Conservation (phyloP, 1,284 basidiomycete genomes). For the Mycena citricolor region DNA sequence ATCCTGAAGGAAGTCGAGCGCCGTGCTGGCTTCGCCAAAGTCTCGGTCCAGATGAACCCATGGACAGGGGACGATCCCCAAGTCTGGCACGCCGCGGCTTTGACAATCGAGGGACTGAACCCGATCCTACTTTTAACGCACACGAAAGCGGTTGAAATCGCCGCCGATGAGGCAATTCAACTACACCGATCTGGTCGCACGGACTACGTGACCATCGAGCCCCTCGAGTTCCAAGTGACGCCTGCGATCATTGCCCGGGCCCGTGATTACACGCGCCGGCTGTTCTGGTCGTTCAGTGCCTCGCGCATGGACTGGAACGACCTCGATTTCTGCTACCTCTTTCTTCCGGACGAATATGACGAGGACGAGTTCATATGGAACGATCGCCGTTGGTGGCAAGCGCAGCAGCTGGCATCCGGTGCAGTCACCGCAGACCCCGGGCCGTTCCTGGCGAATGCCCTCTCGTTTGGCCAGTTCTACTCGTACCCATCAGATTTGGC, state of each 20-base stretch:
- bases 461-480: conserved; percentile 44
- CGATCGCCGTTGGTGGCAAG: conserved; percentile 46
- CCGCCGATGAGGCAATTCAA: conserved; percentile 42
- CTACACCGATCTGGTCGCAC: conserved; percentile 45
- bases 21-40: conserved; percentile 52
- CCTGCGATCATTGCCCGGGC: conserved; percentile 39
- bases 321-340: conserved; percentile 60
- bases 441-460: conserved; percentile 39
- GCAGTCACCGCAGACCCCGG: conserved; percentile 25
- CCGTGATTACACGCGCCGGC: conserved; percentile 49
- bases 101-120: conserved; percentile 51
- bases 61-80: conserved; percentile 40
- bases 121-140: conserved; percentile 53
- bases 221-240: not conserved
- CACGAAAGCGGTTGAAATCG: conserved; percentile 38
- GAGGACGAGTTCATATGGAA: conserved; percentile 46
- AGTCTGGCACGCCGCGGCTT: conserved; percentile 51
- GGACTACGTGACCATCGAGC: conserved; percentile 18
- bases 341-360: conserved; percentile 42
- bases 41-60: conserved; percentile 62
- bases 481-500: conserved; percentile 50
- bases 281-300: conserved; percentile 59
- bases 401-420: conserved; percentile 18
- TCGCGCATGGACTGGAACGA: conserved; percentile 57
- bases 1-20: conserved; percentile 64